phyloP scores from a whole-genome alignment of 305 asterid species.

The Fraxinus sp. region DNA sequence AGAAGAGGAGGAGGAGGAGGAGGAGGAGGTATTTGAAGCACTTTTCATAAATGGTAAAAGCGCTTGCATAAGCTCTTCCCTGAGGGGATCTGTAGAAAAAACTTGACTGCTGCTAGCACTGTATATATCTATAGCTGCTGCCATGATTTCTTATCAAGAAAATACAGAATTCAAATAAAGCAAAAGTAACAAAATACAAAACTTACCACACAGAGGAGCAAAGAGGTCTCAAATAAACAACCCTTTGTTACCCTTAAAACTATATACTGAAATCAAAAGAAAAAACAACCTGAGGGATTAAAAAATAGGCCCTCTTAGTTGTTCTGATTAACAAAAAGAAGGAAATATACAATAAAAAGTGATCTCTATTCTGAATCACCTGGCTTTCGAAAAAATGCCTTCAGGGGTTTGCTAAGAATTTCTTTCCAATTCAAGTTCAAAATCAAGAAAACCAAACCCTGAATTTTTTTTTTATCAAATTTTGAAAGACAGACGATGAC shows the following conservation, averaged over 20 bases:
- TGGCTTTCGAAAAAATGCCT: slow-evolving; percentile 63
- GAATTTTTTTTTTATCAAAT: neutral
- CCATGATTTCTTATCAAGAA: slow-evolving; percentile 40
- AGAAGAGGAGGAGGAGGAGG: neutral
- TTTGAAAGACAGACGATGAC: slow-evolving; percentile 83
- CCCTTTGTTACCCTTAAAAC: slow-evolving; percentile 18
- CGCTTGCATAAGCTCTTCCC: slow-evolving; percentile 83
- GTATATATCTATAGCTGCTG: slow-evolving; percentile 56
- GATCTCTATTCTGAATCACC: slow-evolving; percentile 86
- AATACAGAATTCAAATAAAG: slow-evolving; percentile 9
- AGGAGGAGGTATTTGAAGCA: slow-evolving; percentile 24
- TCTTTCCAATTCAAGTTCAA: neutral
- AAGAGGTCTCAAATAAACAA: neutral
- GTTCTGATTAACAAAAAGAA: slow-evolving; percentile 10
- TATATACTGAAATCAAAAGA: slow-evolving; percentile 4
- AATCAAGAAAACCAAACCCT: slow-evolving; percentile 43
- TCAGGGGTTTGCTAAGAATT: slow-evolving; percentile 19
- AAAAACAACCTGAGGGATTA: slow-evolving; percentile 42
- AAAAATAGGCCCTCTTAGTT: slow-evolving; percentile 57
- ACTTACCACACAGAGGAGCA: slow-evolving; percentile 30
- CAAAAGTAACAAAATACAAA: neutral
- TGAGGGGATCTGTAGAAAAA: slow-evolving; percentile 56
- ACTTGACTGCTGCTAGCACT: slow-evolving; percentile 32
- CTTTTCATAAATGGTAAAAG: slow-evolving; percentile 77
- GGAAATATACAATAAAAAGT: slow-evolving; percentile 9